Evolutionary conservation across 768 basidiomycete genomes (phyloP).

Genomic region (Phlebiopsis flavidoalba): DNA sequence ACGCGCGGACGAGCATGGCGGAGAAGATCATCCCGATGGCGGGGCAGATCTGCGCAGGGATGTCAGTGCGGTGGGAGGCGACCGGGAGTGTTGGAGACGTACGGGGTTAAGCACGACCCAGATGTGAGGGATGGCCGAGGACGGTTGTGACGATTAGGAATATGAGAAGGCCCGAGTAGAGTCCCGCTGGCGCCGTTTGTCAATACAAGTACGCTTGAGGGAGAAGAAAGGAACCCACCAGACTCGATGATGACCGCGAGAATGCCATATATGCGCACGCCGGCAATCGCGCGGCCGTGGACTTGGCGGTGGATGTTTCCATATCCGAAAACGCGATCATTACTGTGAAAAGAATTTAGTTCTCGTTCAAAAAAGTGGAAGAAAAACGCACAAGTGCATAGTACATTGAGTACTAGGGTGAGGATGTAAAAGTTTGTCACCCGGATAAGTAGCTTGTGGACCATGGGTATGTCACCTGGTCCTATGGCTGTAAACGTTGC

Average conservation of each 20-base stretch:
- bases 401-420: slow-evolving; percentile 21
- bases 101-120: slow-evolving; percentile 11
- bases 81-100: neutral
- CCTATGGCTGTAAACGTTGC: slow-evolving; percentile 13
- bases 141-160: slow-evolving; percentile 16
- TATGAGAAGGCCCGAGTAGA: slow-evolving; percentile 16
- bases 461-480: slow-evolving; percentile 19
- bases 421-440: slow-evolving; percentile 21
- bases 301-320: slow-evolving; percentile 17
- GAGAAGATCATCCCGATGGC: slow-evolving; percentile 17
- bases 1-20: slow-evolving; percentile 23
- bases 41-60: neutral
- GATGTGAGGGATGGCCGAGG: neutral
- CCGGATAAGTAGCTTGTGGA: slow-evolving; percentile 16
- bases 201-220: too few relatives aligned
- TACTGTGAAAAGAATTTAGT: slow-evolving; percentile 1
- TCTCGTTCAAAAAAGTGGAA: neutral
- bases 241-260: slow-evolving; percentile 19
- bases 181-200: slow-evolving; percentile 6
- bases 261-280: slow-evolving; percentile 9
- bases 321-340: slow-evolving; percentile 22
- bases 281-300: slow-evolving; percentile 1
- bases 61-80: neutral
- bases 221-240: slow-evolving; percentile 2
- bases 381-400: slow-evolving; percentile 23